Percentiles rank a stretch among this genome's conserved stretches.
Evolutionary conservation across 495 filamentous ascomycete species (phyloP).

Genomic region (Hypoxylon trugodes): DNA sequence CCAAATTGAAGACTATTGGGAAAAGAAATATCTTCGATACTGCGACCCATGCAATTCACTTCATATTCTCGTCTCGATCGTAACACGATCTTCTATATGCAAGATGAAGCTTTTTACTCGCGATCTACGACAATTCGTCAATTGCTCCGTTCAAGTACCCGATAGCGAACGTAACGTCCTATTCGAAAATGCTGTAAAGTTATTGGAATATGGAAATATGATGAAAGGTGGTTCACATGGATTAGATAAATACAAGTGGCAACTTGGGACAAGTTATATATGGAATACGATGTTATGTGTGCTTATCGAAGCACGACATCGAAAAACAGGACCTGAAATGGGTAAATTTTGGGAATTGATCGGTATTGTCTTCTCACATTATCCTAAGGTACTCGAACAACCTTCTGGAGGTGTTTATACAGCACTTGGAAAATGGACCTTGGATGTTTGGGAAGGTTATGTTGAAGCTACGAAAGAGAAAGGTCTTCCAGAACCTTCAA

Average conservation of each 20-base stretch:
- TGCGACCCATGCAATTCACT: slow-evolving; percentile 25
- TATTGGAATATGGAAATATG: slow-evolving; percentile 40
- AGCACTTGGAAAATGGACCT: slow-evolving; percentile 43
- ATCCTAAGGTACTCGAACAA: slow-evolving; percentile 37
- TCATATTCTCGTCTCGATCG: slow-evolving; percentile 49
- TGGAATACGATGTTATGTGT: slow-evolving; percentile 52
- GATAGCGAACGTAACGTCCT: slow-evolving; percentile 43
- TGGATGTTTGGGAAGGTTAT: slow-evolving; percentile 41
- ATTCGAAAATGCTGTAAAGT: slow-evolving; percentile 38
- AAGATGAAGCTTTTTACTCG: slow-evolving; percentile 47
- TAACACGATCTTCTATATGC: slow-evolving; percentile 47
- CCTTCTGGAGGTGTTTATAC: slow-evolving; percentile 38
- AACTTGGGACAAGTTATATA: slow-evolving; percentile 45
- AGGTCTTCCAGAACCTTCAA: slow-evolving; percentile 21
- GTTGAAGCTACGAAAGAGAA: slow-evolving; percentile 29
- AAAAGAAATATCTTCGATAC: slow-evolving; percentile 24
- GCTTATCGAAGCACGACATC: slow-evolving; percentile 46
- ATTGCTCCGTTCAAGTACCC: slow-evolving; percentile 11
- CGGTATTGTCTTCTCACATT: slow-evolving; percentile 37
- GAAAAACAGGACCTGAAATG: slow-evolving; percentile 45
- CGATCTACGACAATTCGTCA: slow-evolving; percentile 41
- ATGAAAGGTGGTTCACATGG: slow-evolving; percentile 33
- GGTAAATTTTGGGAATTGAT: slow-evolving; percentile 40
- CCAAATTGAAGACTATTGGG: slow-evolving; percentile 18
- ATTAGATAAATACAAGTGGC: slow-evolving; percentile 44